Percentiles rank a stretch among this genome's conserved stretches.
Conservation (phyloP, 306 rosid species). For the Erythrophleum fordii region DNA sequence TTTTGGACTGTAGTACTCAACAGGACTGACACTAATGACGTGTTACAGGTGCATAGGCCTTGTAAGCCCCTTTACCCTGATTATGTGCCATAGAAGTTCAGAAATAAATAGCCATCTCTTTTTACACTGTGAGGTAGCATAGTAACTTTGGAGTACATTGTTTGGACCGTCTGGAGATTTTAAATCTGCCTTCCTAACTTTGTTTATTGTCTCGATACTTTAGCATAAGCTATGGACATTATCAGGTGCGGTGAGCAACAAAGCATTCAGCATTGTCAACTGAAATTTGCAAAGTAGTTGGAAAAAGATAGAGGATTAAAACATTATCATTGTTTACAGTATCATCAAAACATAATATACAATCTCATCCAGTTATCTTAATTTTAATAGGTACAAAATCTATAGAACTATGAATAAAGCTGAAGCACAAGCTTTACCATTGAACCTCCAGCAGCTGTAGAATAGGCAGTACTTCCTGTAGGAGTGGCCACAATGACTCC, state of each 20-base stretch:
- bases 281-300: conserved; percentile 8
- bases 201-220: neutral
- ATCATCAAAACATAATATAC: conserved; percentile 17
- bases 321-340: conserved; percentile 14
- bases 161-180: neutral
- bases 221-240: neutral
- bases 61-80: neutral
- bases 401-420: neutral
- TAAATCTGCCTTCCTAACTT: neutral
- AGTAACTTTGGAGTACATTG: neutral
- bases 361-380: conserved; percentile 29
- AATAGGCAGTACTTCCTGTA: conserved; percentile 98
- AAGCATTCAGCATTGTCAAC: conserved; percentile 25
- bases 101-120: neutral
- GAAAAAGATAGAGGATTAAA: conserved; percentile 11
- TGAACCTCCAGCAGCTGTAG: conserved; percentile 99
- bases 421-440: conserved; percentile 63
- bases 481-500: conserved; percentile 99
- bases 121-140: neutral
- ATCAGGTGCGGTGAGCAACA: conserved; percentile 23
- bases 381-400: neutral
- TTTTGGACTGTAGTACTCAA: neutral
- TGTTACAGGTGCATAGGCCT: neutral
- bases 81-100: neutral
- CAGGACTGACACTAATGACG: neutral